Evolutionary conservation across 768 basidiomycete species (phyloP), one percentile per base, ranked within the genome.

Genomic region (Hypholoma fasciculare): DNA sequence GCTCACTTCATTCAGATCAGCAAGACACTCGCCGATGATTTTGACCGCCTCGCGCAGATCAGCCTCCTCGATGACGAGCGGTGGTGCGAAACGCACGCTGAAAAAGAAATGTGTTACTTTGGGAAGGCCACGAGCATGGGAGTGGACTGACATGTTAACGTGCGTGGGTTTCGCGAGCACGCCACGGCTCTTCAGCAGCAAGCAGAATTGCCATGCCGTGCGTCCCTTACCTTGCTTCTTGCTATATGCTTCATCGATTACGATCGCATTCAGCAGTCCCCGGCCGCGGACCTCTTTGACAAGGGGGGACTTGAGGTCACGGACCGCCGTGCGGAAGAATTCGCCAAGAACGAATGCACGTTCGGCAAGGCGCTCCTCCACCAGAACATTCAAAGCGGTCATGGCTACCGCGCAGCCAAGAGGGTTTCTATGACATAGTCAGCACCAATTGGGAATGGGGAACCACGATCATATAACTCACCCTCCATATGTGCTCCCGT

Each of bases 161-260:
- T 97, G 95, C 0, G 96, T 98, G 12, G 97, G 96, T 80, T 99
- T 98, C 27, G 96, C 96, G 61, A 99, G 76, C 55, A 98, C 83
- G 4, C 95, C 94, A 47, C 92, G 83, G 64, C 87, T 88, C 87
- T 96, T 96, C 71, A 98, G 74, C 67, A 98, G 72, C 69, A 98
- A 69, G 74, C 97, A 98, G 53, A 98, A 79, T 71, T 98, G 93
- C 97, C 96, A 99, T 4, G 96, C 97, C 1, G 91, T 88, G 51
- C 94, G 78, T 14, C 91, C 89, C 73, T 84, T 90, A 48, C 57
- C 57, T 38, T 58, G 30, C 19, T 52, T 49, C 46, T 61, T 72
- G 65, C 90, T 93, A 77, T 83, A 83, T 59, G 74, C 72, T 77
- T 98, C 94, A 67, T 98, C 88, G 55, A 98, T 93, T 20, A 98